Percentiles rank a stretch among this genome's conserved stretches.
Conservation (phyloP, 495 filamentous ascomycete genomes). For the Talaromyces proteolyticus region DNA sequence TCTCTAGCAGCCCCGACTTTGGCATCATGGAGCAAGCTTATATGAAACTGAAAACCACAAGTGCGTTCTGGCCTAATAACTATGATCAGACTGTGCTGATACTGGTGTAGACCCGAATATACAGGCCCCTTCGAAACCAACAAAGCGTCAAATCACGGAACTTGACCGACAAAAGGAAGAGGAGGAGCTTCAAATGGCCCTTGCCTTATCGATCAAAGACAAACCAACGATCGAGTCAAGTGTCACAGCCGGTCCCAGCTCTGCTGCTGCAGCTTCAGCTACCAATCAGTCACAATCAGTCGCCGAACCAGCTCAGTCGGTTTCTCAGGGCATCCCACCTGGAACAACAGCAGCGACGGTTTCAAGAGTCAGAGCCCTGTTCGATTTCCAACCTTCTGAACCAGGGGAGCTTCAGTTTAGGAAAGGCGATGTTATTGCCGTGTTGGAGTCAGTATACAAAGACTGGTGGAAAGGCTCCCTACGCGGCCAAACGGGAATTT, state of each 20-base stretch:
- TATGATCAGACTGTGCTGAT: conserved; percentile 1
- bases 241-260: conserved; percentile 17
- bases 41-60: conserved; percentile 75
- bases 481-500: conserved; percentile 92
- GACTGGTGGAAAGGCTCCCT: conserved; percentile 99
- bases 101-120: conserved; percentile 72
- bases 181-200: conserved; percentile 93
- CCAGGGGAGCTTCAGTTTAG: conserved; percentile 91
- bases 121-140: conserved; percentile 86
- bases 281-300: conserved; percentile 31
- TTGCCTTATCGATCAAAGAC: conserved; percentile 87
- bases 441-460: conserved; percentile 95
- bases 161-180: conserved; percentile 92
- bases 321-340: no score
- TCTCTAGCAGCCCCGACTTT: conserved; percentile 80
- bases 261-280: conserved; percentile 21
- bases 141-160: conserved; percentile 85
- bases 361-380: conserved; percentile 87
- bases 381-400: conserved; percentile 91
- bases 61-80: conserved; percentile 24
- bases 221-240: no score
- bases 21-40: conserved; percentile 98
- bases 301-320: conserved; percentile 33
- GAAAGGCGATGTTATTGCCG: conserved; percentile 95
- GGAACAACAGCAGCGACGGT: conserved; percentile 96